These are phyloP conservation scores for Aphanomyces stellatus DNA, from an alignment of 352 stramenopile genomes.

Conservation along the genomic window DNA sequence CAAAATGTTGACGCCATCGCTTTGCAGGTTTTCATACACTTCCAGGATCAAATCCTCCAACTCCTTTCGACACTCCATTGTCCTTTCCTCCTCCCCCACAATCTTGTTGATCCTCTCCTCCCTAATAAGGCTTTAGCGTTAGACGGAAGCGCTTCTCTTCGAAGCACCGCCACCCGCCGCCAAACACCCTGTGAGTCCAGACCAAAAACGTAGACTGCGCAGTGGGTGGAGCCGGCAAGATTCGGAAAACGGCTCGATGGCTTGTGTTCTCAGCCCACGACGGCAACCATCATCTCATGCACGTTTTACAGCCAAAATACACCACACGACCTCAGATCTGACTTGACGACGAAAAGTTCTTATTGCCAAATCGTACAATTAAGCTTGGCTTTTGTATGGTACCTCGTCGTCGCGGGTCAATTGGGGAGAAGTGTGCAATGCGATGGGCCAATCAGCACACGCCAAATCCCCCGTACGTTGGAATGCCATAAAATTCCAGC, in stretches of 20 bases:
- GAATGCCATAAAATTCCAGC: neutral
- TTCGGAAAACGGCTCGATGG: neutral
- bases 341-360: neutral
- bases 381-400: neutral
- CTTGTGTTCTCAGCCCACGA: too few species aligned
- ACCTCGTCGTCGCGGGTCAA: too few species aligned
- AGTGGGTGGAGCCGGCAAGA: slow-evolving; percentile 9
- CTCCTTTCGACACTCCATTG: slow-evolving; percentile 12
- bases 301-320: neutral
- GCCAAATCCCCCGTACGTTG: too few species aligned
- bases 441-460: neutral
- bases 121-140: neutral
- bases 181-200: slow-evolving; percentile 6
- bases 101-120: neutral
- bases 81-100: neutral
- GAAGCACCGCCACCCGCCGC: neutral
- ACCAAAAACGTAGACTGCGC: slow-evolving; percentile 11
- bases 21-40: slow-evolving; percentile 18
- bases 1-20: slow-evolving; percentile 8
- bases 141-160: neutral
- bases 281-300: neutral
- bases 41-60: slow-evolving; percentile 18
- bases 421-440: neutral
- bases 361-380: too few species aligned
- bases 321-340: neutral